These are phyloP conservation scores for Salix suchowensis DNA, from an alignment of 345 rosid species.

Conservation along the genomic window DNA sequence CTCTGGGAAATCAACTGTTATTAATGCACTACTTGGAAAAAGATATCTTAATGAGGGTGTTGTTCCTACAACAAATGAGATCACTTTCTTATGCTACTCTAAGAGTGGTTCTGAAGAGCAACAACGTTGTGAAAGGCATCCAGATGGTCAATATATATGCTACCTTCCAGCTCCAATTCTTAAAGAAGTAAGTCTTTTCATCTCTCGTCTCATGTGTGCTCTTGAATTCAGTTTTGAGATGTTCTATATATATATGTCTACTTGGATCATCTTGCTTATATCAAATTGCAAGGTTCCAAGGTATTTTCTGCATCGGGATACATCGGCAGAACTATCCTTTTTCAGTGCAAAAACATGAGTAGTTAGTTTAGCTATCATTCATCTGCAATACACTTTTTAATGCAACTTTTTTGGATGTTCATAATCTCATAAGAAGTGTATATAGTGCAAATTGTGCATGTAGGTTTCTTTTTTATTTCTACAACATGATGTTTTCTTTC, in stretches of 20 bases:
- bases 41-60: slow-evolving; percentile 87
- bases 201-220: slow-evolving; percentile 5
- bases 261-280: background rate
- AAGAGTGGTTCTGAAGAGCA: slow-evolving; percentile 52
- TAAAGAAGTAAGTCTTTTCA: slow-evolving; percentile 57
- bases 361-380: background rate
- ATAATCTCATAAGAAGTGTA: background rate
- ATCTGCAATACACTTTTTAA: background rate
- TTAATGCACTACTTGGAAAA: slow-evolving; percentile 90
- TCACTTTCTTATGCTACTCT: slow-evolving; percentile 76
- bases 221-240: background rate
- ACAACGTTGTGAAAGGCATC: slow-evolving; percentile 79
- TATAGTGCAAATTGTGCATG: background rate
- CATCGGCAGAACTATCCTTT: background rate
- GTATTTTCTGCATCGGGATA: background rate
- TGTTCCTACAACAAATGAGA: slow-evolving; percentile 92
- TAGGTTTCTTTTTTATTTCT: background rate
- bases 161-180: slow-evolving; percentile 90
- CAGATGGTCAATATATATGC: slow-evolving; percentile 87
- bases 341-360: background rate
- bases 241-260: background rate
- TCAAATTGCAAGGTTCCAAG: background rate
- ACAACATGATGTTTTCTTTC: background rate
- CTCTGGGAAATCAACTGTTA: slow-evolving; percentile 92
- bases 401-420: background rate